These are phyloP conservation scores for Lachnellula suecica DNA, from an alignment of 2,329 filamentous ascomycete species.

Conservation along the genomic window DNA sequence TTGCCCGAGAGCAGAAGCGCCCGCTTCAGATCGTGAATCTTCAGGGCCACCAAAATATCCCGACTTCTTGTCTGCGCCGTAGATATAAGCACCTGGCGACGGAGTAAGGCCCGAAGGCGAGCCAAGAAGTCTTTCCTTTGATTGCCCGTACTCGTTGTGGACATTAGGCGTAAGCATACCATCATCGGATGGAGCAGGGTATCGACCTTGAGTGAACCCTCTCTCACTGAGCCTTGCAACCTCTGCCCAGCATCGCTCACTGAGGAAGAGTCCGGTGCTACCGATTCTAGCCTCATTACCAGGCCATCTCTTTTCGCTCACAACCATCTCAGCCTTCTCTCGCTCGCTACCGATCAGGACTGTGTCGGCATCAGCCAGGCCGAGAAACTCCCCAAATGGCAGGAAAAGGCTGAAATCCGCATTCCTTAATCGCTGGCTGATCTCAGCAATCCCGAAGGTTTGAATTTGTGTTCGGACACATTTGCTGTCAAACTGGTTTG, in stretches of 20 bases:
- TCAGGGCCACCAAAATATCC: constrained; percentile 77
- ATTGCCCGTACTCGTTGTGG: constrained; percentile 54
- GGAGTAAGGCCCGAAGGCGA: constrained; percentile 51
- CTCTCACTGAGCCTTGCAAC: constrained; percentile 73
- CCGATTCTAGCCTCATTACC: constrained; percentile 87
- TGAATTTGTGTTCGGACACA: constrained; percentile 94
- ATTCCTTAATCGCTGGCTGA: constrained; percentile 87
- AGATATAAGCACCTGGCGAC: constrained; percentile 59
- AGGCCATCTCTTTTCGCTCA: constrained; percentile 91
- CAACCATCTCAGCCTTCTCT: constrained; percentile 87
- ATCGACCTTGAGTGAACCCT: constrained; percentile 52
- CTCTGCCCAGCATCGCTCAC: constrained; percentile 93
- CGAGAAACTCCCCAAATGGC: constrained; percentile 93
- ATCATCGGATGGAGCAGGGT: constrained; percentile 55
- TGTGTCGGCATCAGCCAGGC: constrained; percentile 79
- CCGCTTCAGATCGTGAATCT: constrained; percentile 87
- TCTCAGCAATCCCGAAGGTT: constrained; percentile 94
- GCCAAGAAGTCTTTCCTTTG: constrained; percentile 56
- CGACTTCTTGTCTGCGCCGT: constrained; percentile 71
- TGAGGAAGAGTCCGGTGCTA: constrained; percentile 91
- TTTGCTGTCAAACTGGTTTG: constrained; percentile 98
- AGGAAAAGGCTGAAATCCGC: constrained; percentile 96
- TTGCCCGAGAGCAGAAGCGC: constrained; percentile 83
- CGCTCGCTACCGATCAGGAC: constrained; percentile 87
- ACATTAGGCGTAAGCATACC: constrained; percentile 55